Percentiles rank a stretch among this genome's conserved stretches.
Evolutionary conservation across 2,329 filamentous ascomycete genomes (phyloP).

Genomic region (Aureobasidium sp.): DNA sequence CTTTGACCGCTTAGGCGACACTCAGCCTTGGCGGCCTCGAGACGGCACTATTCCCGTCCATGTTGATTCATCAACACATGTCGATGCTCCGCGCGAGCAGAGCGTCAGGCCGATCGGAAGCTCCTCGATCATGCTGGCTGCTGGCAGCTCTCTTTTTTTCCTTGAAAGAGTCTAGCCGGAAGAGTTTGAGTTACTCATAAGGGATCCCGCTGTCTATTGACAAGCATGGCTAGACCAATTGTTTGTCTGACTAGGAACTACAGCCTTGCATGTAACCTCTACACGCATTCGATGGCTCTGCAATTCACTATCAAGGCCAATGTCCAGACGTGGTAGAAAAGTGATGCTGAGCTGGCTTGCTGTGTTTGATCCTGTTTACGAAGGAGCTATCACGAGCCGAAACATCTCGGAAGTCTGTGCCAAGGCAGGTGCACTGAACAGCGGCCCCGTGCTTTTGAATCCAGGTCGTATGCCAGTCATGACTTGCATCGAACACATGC

Average conservation of each 20-base stretch:
- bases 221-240: no score
- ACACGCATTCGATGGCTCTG: background rate
- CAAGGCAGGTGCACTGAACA: conserved; percentile 3
- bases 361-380: background rate
- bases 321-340: no score
- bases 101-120: background rate
- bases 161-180: background rate
- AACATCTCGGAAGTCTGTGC: conserved; percentile 7
- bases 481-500: conserved; percentile 10
- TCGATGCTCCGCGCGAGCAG: background rate
- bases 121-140: background rate
- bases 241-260: no score
- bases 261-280: no score
- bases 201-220: no score
- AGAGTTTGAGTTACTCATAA: background rate
- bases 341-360: background rate
- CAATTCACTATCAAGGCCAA: no score
- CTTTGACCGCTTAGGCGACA: background rate
- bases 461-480: conserved; percentile 15
- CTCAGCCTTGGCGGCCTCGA: conserved; percentile 1
- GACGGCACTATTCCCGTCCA: background rate
- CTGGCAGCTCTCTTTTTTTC: background rate
- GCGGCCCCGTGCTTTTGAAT: conserved; percentile 19
- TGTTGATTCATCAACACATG: background rate
- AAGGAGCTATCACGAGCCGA: background rate